These are phyloP conservation scores for Avena sativa DNA, from an alignment of 176 grass and related monocot species.

Conservation along the genomic window DNA sequence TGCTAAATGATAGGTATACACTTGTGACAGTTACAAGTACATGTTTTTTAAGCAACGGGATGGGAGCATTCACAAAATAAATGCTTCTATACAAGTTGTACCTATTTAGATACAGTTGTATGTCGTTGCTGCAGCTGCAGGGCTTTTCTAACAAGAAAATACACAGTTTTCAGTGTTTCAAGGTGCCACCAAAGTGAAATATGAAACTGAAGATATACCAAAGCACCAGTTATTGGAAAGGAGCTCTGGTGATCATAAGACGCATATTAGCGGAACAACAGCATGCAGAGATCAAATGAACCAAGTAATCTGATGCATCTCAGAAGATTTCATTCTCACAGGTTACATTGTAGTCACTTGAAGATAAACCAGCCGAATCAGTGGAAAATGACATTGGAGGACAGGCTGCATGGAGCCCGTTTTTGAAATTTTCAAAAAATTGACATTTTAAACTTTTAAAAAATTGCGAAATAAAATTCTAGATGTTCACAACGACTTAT, in stretches of 20 bases:
- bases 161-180: not conserved
- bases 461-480: no score
- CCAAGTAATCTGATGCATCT: not conserved
- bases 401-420: no score
- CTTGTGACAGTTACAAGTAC: not conserved
- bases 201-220: not conserved
- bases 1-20: not conserved
- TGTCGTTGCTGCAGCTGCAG: not conserved
- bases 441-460: no score
- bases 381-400: no score
- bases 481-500: no score
- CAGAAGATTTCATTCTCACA: not conserved
- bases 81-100: not conserved
- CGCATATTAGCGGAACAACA: not conserved
- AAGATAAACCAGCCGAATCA: not conserved
- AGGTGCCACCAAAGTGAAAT: not conserved
- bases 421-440: no score
- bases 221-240: not conserved
- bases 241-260: not conserved
- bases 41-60: not conserved
- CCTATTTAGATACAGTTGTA: not conserved
- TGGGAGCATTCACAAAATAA: conserved; percentile 17
- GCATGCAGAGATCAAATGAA: not conserved
- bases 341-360: not conserved
- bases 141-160: not conserved